These are phyloP conservation scores for Saturnispora zaruensis DNA, from an alignment of 805 yeast genomes.

Conservation along the genomic window DNA sequence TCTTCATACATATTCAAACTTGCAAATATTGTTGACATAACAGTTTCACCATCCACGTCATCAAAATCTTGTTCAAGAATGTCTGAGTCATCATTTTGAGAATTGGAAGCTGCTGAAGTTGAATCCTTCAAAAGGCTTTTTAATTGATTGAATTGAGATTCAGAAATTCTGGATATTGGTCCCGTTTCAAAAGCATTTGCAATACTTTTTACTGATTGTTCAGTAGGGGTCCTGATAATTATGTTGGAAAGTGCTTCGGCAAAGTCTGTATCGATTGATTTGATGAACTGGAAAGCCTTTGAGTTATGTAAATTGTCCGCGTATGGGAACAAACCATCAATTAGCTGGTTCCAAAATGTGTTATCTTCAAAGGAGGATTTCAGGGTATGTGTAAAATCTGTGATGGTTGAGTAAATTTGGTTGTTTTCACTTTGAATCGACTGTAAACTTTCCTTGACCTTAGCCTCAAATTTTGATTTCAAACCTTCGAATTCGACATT, in stretches of 20 bases:
- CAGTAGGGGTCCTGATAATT: conserved; percentile 13
- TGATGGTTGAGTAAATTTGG: conserved; percentile 13
- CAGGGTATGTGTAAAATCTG: conserved; percentile 15
- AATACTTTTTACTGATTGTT: conserved; percentile 12
- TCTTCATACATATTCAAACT: conserved; percentile 19
- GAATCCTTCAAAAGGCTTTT: conserved; percentile 2
- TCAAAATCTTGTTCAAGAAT: background rate
- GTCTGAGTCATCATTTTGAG: background rate
- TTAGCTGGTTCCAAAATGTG: conserved; percentile 17
- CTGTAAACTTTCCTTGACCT: conserved; percentile 14
- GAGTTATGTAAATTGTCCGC: conserved; percentile 16
- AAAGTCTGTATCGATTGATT: conserved; percentile 17
- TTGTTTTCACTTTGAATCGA: conserved; percentile 4
- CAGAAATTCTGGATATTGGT: conserved; percentile 13
- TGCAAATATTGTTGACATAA: conserved; percentile 17
- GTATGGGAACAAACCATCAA: conserved; percentile 15
- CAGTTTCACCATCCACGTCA: conserved; percentile 12
- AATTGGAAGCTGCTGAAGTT: background rate
- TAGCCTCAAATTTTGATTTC: conserved; percentile 17
- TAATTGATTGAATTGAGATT: conserved; percentile 10
- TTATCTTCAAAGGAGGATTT: conserved; percentile 10
- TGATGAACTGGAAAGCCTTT: conserved; percentile 16
- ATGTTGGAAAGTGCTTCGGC: conserved; percentile 16
- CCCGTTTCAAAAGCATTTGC: conserved; percentile 15
- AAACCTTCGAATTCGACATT: conserved; percentile 18